These are phyloP conservation scores for Escovopsis sp. DNA, from an alignment of 2,329 filamentous ascomycete genomes.

Conservation along the genomic window DNA sequence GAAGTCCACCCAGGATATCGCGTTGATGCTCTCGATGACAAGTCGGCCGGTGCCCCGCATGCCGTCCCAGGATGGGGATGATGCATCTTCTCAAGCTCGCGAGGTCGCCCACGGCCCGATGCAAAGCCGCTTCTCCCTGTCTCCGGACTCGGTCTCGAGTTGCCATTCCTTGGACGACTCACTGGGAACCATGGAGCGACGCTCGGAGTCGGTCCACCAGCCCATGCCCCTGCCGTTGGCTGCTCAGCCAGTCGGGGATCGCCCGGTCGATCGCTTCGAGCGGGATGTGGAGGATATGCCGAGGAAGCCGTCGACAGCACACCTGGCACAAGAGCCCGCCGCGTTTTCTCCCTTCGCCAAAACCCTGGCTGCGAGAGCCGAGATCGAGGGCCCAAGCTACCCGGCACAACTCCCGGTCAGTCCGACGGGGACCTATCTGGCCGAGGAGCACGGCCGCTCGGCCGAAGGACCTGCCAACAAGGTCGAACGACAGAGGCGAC, in stretches of 20 bases:
- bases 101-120: not conserved
- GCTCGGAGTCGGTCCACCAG: conserved; percentile 1
- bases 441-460: conserved; percentile 26
- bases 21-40: not conserved
- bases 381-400: not conserved
- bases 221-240: conserved; percentile 1
- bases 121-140: conserved; percentile 5
- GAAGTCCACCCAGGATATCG: not conserved
- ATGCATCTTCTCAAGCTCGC: not conserved
- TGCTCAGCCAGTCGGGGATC: conserved; percentile 2
- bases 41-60: not conserved
- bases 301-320: conserved; percentile 1
- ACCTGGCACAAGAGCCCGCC: conserved; percentile 1
- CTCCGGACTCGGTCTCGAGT: conserved; percentile 2
- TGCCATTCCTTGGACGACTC: not conserved
- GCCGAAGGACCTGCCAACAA: conserved; percentile 26
- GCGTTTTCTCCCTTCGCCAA: not conserved
- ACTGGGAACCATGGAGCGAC: not conserved
- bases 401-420: conserved; percentile 24
- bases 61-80: not conserved
- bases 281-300: not conserved
- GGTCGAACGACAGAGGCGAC: conserved; percentile 35
- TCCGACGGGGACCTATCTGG: conserved; percentile 28
- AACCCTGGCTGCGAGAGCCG: not conserved
- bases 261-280: not conserved